Evolutionary conservation across 306 rosid genomes (phyloP), one percentile per base, ranked within the genome.

Genomic region (Arachis stenosperma): DNA sequence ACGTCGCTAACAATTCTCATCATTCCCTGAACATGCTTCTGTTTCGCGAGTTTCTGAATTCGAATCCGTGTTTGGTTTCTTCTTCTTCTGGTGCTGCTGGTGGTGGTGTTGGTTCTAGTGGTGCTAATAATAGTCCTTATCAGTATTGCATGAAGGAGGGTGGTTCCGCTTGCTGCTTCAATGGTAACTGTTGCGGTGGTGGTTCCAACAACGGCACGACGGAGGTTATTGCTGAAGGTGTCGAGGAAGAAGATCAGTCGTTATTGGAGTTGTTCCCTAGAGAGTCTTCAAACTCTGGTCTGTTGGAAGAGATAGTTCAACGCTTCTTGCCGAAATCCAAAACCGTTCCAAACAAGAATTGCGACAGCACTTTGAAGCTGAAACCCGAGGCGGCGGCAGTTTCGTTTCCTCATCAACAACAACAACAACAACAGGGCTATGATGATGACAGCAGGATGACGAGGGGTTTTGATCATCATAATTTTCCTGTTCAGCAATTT

Each of bases 251-350:
- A 0, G 75, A 22, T 22, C 27, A 42, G 2, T 75, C 64, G 0
- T 86, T 9, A 6, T 46, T 81, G 0, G 92, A 74, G 5, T 83
- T 88, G 67, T 76, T 90, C 9, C 83, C 90, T 0, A 68, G 66
- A 14, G 89, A 88, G 48, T 52, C 88, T 1, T 65, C 94, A 0
- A 82, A 83, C 68, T 88, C 96, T 0, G 98, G 98, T 0, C 65
- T 93, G 54, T 41, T 93, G 75, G 89, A 90, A 63, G 98, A 93
- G 70, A 84, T 90, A 1, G 93, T 93, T 33, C 83, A 86, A 0
- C 82, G 83, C 12, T 90, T 83, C 51, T 81, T 90, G 46, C 84
- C 88, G 0, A 84, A 83, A 12, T 71, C 91, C 0, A 67, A 79
- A 10, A 10, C 75, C 0, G 22, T n/a, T 14, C 41, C 86, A 9